phyloP scores from a whole-genome alignment of 2,329 filamentous ascomycete genomes.

The Coniella lustricola region DNA sequence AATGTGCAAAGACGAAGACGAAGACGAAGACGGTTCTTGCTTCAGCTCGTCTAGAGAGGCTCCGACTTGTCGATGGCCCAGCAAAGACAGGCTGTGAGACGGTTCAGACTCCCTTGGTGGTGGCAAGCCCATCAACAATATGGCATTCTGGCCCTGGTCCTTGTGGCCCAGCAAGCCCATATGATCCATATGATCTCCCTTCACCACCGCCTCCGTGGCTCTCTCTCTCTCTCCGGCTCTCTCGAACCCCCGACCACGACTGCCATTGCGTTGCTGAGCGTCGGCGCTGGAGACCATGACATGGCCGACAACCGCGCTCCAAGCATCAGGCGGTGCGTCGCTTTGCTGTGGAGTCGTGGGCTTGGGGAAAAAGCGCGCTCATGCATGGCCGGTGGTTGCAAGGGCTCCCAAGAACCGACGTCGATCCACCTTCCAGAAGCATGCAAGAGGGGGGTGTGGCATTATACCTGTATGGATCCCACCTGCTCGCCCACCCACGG shows the following conservation, averaged over 20 bases:
- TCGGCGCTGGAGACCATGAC: slow-evolving; percentile 1
- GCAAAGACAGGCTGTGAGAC: background rate
- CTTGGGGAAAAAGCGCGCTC: background rate
- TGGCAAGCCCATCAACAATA: background rate
- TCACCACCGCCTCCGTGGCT: too few species aligned
- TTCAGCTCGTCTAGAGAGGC: background rate
- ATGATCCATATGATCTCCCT: too few species aligned
- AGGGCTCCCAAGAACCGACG: background rate
- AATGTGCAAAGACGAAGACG: too few species aligned
- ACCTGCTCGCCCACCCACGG: background rate
- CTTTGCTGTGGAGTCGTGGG: background rate
- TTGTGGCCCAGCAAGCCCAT: too few species aligned
- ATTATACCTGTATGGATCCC: too few species aligned
- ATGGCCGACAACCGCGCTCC: slow-evolving; percentile 2
- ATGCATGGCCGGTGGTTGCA: slow-evolving; percentile 8
- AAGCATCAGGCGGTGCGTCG: background rate
- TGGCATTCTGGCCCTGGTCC: too few species aligned
- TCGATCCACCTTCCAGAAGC: slow-evolving; percentile 12
- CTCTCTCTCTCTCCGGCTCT: too few species aligned
- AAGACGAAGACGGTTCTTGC: too few species aligned
- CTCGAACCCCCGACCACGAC: background rate
- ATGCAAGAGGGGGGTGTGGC: slow-evolving; percentile 4
- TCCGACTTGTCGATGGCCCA: background rate
- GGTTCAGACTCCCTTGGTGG: background rate
- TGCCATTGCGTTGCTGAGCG: background rate